Base-by-base conservation (phyloP, 2,329 filamentous ascomycete genomes). In the Nothomitra cinnamomea region DNA sequence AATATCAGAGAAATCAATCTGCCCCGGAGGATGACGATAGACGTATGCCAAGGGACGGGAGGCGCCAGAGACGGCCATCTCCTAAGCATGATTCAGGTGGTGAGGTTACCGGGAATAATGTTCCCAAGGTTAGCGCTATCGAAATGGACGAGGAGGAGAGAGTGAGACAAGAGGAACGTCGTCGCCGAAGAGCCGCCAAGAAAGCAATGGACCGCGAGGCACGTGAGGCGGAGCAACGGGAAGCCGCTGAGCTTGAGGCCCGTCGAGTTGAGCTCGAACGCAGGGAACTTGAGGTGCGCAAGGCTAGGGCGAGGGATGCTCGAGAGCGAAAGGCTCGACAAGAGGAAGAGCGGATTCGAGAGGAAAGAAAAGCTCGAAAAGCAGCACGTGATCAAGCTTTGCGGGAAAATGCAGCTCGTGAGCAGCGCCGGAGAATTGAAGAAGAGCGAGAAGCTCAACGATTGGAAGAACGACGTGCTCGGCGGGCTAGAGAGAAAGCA, bases 81-180 rank as follows among this genome's bases (percentile, higher is more conserved):
- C 10, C 43, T 63, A 57, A 63, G 65, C 58, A 56, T 62, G 42
- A 60, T 58, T 63, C 72, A 21, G 62, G 62, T n/a, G 67, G 62
- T 45, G 66, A 71, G 3, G 78, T 76, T 40, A 70, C 67, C 6
- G 74, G 72, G 55, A 68, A 65, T 41, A 77, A 78, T 40, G 73
- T 65, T 2, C 65, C 67, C 2, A 68, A 70, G 13, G 74, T 74
- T 25, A 67, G 64, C 8, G 64, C 67, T 5, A 68, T 71, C 55
- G 69, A 65, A 32, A 71, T 72, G 40, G 65, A 60, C 22, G 70
- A 70, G 53, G 69, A 74, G 2, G 78, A 80, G 15, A 70, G 73
- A 63, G 78, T 76, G 21, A 75, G 79, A 49, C 75, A 74, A 45
- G 78, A 77, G 28, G 79, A 79, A 54, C 78, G 82, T n/a, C 76